Evolutionary conservation across 192 early-diverging fungal genomes (phyloP).

Genomic region (Coemansia sp.): DNA sequence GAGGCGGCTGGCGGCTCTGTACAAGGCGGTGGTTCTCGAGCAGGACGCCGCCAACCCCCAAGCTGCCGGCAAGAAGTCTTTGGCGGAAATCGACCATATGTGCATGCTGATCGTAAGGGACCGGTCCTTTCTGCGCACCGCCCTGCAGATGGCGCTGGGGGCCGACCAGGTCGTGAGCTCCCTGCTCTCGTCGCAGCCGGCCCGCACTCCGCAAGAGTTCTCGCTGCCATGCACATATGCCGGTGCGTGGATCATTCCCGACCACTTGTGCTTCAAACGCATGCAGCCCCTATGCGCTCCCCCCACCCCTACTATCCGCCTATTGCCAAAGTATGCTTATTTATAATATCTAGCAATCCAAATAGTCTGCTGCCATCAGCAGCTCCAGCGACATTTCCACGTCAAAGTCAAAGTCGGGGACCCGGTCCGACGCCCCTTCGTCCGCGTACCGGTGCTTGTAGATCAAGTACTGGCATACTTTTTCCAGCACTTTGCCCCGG

Average conservation of each 20-base stretch:
- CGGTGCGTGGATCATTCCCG: slow-evolving; percentile 13
- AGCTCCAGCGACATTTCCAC: slow-evolving; percentile 86
- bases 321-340: slow-evolving; percentile 1
- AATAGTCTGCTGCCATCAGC: slow-evolving; percentile 92
- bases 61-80: too few species aligned
- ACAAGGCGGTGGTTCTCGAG: neutral
- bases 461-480: slow-evolving; percentile 90
- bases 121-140: slow-evolving; percentile 2
- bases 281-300: slow-evolving; percentile 8
- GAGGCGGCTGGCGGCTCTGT: slow-evolving; percentile 1
- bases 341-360: slow-evolving; percentile 70
- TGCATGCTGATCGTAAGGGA: neutral
- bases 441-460: slow-evolving; percentile 72
- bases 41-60: too few species aligned
- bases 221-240: neutral
- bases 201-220: neutral
- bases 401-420: slow-evolving; percentile 87
- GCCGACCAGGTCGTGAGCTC: neutral
- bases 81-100: neutral
- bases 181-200: slow-evolving; percentile 1
- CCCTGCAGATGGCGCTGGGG: slow-evolving; percentile 15
- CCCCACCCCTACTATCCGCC: neutral
- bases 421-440: slow-evolving; percentile 26
- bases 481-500: slow-evolving; percentile 88
- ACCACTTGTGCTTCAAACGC: slow-evolving; percentile 7